Evolutionary conservation across 2,329 filamentous ascomycete genomes (phyloP).

Genomic region (Trichoderma cornu-damae): DNA sequence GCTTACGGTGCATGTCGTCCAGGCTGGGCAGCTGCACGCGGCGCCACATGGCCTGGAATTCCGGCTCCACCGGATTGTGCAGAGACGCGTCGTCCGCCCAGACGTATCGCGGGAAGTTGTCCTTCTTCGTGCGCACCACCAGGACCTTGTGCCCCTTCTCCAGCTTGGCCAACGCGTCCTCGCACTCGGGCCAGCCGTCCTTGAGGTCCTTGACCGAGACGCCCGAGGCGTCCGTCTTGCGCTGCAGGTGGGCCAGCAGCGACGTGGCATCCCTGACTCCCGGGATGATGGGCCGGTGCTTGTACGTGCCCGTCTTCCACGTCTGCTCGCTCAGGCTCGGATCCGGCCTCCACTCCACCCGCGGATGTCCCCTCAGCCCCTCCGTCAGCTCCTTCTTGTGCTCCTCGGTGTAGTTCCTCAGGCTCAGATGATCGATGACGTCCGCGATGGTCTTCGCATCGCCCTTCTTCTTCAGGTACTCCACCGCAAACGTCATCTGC

Average conservation of each 20-base stretch:
- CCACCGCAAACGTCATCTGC: slow-evolving; percentile 80
- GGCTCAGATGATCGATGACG: slow-evolving; percentile 74
- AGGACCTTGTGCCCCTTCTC: slow-evolving; percentile 75
- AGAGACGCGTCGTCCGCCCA: slow-evolving; percentile 84
- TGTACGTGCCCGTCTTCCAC: slow-evolving; percentile 67
- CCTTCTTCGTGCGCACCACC: slow-evolving; percentile 87
- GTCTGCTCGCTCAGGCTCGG: slow-evolving; percentile 59
- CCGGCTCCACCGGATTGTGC: slow-evolving; percentile 67
- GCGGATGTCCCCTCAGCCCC: slow-evolving; percentile 61
- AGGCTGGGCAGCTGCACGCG: slow-evolving; percentile 70
- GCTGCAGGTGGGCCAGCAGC: slow-evolving; percentile 75
- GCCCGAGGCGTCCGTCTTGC: slow-evolving; percentile 72
- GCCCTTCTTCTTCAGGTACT: slow-evolving; percentile 70
- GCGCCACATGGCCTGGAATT: slow-evolving; percentile 81
- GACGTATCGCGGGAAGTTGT: slow-evolving; percentile 76
- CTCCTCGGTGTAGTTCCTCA: slow-evolving; percentile 57
- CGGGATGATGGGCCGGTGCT: slow-evolving; percentile 73
- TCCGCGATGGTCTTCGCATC: slow-evolving; percentile 66
- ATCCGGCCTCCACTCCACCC: slow-evolving; percentile 54
- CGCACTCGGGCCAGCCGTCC: slow-evolving; percentile 88
- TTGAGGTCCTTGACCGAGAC: slow-evolving; percentile 86
- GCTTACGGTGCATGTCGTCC: slow-evolving; percentile 70
- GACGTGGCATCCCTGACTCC: slow-evolving; percentile 73
- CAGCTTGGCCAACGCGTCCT: slow-evolving; percentile 69
- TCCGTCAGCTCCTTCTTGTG: slow-evolving; percentile 60